These are phyloP conservation scores for Angomonas ambiguus DNA, from an alignment of 208 protist species.

Conservation along the genomic window DNA sequence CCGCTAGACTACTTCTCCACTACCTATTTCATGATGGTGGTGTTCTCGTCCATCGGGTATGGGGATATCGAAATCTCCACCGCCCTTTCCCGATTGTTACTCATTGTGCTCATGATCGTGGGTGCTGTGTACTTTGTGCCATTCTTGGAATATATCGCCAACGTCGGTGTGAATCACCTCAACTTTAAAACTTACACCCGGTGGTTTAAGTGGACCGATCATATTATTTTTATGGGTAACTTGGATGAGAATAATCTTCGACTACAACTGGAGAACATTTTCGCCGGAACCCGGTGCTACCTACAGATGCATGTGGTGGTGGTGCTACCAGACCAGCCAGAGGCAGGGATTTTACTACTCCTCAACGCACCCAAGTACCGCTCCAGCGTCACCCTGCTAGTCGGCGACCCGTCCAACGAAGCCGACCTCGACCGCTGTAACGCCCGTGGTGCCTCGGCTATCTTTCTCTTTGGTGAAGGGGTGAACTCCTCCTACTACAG, in stretches of 20 bases:
- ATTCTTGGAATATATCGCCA: slow-evolving; percentile 28
- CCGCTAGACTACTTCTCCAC: slow-evolving; percentile 32
- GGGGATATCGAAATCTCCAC: slow-evolving; percentile 25
- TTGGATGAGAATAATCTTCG: slow-evolving; percentile 28
- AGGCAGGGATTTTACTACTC: slow-evolving; percentile 23
- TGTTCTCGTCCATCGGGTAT: slow-evolving; percentile 39
- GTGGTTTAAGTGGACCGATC: slow-evolving; percentile 31
- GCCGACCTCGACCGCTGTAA: slow-evolving; percentile 32
- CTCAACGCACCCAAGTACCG: slow-evolving; percentile 37
- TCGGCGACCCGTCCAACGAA: slow-evolving; percentile 20
- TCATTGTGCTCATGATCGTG: slow-evolving; percentile 33
- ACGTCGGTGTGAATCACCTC: slow-evolving; percentile 28
- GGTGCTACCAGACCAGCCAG: slow-evolving; percentile 23
- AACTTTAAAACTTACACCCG: slow-evolving; percentile 22
- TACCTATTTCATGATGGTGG: slow-evolving; percentile 35
- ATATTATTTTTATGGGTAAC: slow-evolving; percentile 27
- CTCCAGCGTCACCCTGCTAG: slow-evolving; percentile 24
- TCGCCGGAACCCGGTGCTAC: slow-evolving; percentile 26
- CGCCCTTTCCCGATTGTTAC: slow-evolving; percentile 23
- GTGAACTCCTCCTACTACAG: slow-evolving; percentile 34
- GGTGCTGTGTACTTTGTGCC: slow-evolving; percentile 32
- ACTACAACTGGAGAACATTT: slow-evolving; percentile 36
- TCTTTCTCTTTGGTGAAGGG: slow-evolving; percentile 30
- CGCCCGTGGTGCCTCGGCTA: slow-evolving; percentile 27
- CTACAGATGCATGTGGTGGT: slow-evolving; percentile 29